These are phyloP conservation scores for Myrica gale DNA, from an alignment of 306 rosid genomes.

Conservation along the genomic window DNA sequence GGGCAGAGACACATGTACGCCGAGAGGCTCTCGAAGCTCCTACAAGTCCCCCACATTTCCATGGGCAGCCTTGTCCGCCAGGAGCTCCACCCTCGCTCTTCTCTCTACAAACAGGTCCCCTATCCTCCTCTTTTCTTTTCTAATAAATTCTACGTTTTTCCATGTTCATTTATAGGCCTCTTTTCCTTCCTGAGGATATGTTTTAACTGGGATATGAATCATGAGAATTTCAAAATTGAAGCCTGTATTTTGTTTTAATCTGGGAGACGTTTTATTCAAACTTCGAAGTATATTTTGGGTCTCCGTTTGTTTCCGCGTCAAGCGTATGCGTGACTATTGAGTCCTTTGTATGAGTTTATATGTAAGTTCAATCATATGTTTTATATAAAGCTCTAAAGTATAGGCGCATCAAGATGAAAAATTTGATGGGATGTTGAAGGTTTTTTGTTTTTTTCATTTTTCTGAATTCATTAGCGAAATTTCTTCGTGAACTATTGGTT, in stretches of 20 bases:
- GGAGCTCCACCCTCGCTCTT: slow-evolving; percentile 79
- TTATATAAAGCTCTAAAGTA: neutral
- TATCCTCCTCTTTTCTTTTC: neutral
- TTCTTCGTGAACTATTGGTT: neutral
- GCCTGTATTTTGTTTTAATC: neutral
- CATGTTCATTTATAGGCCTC: neutral
- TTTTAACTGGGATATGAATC: neutral
- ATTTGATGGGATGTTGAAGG: neutral
- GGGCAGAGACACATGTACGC: slow-evolving; percentile 65
- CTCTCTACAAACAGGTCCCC: slow-evolving; percentile 70
- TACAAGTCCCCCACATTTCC: slow-evolving; percentile 86
- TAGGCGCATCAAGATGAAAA: neutral
- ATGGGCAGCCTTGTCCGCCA: slow-evolving; percentile 80
- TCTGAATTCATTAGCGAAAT: neutral
- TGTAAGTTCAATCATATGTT: too few relatives aligned
- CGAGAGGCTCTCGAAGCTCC: slow-evolving; percentile 79
- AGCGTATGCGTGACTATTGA: neutral
- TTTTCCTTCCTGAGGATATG: neutral
- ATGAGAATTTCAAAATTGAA: neutral
- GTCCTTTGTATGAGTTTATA: neutral
- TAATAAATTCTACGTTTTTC: neutral
- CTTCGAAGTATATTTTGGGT: neutral
- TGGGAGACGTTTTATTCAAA: neutral
- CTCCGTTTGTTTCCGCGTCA: neutral
- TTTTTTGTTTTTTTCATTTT: neutral